Evolutionary conservation across 2,329 filamentous ascomycete species (phyloP), one percentile per base, ranked within the genome.

Genomic region (Stachybotrys chlorohalonatus): DNA sequence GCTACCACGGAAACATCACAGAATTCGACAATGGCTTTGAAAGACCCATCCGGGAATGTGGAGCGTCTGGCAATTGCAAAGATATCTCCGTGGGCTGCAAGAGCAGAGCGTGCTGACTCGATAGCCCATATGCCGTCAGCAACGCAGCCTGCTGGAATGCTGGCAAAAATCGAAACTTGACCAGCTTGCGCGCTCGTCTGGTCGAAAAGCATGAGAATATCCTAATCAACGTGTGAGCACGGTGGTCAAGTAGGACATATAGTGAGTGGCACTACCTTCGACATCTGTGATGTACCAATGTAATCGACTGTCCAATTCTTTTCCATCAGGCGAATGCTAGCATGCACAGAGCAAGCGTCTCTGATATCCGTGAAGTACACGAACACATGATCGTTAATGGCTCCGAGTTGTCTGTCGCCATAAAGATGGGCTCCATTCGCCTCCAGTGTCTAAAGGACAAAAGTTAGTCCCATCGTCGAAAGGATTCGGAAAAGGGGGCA

Each of bases 301-400:
- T 68, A 72, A 5, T 57, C 55, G 1, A 65, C 57, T 50, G 66
- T 63, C 80, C 81, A 85, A 39, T 71, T 69, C 11, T 73, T 68
- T 49, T 71, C 70, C 39, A 71, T 66, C 16, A 75, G 60, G 1
- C 72, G 68, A 31, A 80, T 65, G 52, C 76, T 77, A 11, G 75
- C 69, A 54, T 76, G 71, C 7, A 79, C 74, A 36, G 74, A 72
- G 53, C 74, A 77, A 7, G 84, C 76, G 64, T 86, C 83, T 52
- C 81, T 76, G 52, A 85, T 78, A 60, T 87, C 84, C 7, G 75
- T 70, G 60, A 87, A 85, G 5, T 75, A 77, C 30, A 84, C 68
- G 55, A 77, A 80, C 32, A 83, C 73, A 51, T 71, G 75, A 5
- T 75, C 73, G 49, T 65, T 66, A 31, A 63, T 61, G 5, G 64